Evolutionary conservation across 2,329 filamentous ascomycete genomes (phyloP), one percentile per base, ranked within the genome.

Genomic region (Gyromitra esculenta): DNA sequence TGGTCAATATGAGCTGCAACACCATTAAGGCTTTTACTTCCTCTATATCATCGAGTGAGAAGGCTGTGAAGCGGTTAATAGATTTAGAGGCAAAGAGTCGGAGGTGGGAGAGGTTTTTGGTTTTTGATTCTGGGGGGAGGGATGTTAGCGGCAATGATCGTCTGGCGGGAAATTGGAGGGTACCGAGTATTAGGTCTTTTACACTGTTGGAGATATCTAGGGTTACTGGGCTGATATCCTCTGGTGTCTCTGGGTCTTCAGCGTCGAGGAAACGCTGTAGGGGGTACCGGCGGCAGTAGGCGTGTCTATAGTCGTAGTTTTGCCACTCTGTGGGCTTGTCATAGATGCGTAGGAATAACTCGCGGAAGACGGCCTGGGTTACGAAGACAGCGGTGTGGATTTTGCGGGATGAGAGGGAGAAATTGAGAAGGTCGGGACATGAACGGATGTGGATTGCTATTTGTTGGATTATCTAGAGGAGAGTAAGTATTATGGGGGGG

Each of bases 391-490:
- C 59, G 4, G 39, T 35, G 67, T 71, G 43, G 50, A 70, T 21
- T 25, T 62, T 64, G 11, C 31, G 57, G 37, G 48, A 64, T 6
- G 57, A 39, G 39, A 56, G 48, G 25, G 65, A 70, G 50, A 75
- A 59, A 50, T 50, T 48, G 18, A 70, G 59, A 13, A 75, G 66
- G 50, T 75, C 72, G n/a, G 52, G 50, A 15, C 50, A 48, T 5
- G 13, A 21, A 11, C 57, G 50, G 15, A 75, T 66, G 18, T 75
- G 59, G 7, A 31, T 75, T 15, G 72, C 59, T 65, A 75, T 75
- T 15, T 75, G 72, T 52, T 75, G 65, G 37, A 75, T 59, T 64
- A 75, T 64, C 72, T 75, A 18, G 54, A 15, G 41, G 50, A 59
- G 21, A 25, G 68, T 71, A 18, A 71, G 56, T 11, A 37, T 59